Conservation (phyloP, 768 basidiomycete genomes). For the Dioszegia hungarica region DNA sequence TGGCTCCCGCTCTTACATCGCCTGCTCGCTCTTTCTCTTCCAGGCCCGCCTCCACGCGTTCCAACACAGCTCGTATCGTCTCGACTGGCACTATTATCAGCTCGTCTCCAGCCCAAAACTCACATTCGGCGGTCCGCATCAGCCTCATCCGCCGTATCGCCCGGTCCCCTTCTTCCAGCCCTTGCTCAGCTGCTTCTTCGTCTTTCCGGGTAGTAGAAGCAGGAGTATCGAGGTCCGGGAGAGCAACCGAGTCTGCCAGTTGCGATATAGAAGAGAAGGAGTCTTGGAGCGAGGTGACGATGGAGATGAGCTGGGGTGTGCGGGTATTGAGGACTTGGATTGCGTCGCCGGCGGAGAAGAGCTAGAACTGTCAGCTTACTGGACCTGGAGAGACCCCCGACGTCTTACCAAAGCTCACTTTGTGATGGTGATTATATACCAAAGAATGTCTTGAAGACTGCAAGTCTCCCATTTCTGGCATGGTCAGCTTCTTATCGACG, state of each 20-base stretch:
- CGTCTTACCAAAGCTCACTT: conserved; percentile 38
- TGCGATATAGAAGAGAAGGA: conserved; percentile 44
- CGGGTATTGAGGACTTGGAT: conserved; percentile 43
- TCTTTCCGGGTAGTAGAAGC: background rate
- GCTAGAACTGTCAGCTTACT: conserved; percentile 7
- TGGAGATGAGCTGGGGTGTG: conserved; percentile 44
- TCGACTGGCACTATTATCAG: background rate
- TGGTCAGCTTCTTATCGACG: background rate
- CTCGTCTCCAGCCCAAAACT: background rate
- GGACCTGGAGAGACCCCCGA: background rate
- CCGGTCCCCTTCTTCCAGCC: background rate
- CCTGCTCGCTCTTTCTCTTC: background rate
- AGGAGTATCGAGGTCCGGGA: conserved; percentile 7
- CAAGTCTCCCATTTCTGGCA: conserved; percentile 40
- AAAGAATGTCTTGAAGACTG: conserved; percentile 41
- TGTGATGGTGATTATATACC: conserved; percentile 49
- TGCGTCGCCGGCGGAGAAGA: conserved; percentile 47
- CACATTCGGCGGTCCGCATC: conserved; percentile 30
- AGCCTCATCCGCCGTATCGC: conserved; percentile 17
- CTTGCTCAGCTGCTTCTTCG: background rate
- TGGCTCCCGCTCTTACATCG: background rate
- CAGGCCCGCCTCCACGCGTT: background rate
- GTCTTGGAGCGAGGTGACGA: conserved; percentile 41
- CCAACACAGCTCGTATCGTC: background rate
- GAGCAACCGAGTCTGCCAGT: conserved; percentile 35